Base-by-base conservation (phyloP, 768 basidiomycete species). In the Terana coerulea region DNA sequence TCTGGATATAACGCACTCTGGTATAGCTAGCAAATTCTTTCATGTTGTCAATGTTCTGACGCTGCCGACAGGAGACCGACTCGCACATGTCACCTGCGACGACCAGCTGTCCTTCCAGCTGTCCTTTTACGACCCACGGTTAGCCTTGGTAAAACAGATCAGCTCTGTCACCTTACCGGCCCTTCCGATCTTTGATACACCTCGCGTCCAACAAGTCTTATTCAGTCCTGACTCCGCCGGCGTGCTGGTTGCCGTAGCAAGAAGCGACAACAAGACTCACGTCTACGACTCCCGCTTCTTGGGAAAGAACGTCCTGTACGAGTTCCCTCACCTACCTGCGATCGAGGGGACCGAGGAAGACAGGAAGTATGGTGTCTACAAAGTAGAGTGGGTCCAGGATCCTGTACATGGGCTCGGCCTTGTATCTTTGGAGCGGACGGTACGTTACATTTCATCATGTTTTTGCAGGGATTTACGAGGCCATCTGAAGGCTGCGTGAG, bases 401-500 rank as follows among this genome's bases (percentile, higher is more conserved):
- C 51, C 59, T 10, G 64, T 66, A 7, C 44, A 58, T 12, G 65
- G 73, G 61, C 55, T 72, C n/a, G 77, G 80, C 3, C 70, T 87
- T 17, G 62, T 83, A 84, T 78, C 9, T 84, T 80, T 3, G 84
- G 86, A 0, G 70, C 76, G 30, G 86, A 88, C 60, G 85, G 86
- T 85, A 55, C 50, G 76, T 60, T 42, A 10, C 36, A 10, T 35
- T 10, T 40, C 37, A 15, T 36, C 17, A 22, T 14, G 12, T 31
- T 33, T 35, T 4, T 22, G 21, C 28, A 36, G 40, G 41, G 14
- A 24, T 39, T 41, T 14, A 17, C n/a, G 44, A 62, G 30, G 55
- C 25, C 25, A 35, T 37, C 29, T 53, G 36, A 59, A 87, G 86
- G 86, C n/a, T 85, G 83, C 59, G 75, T 89, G 9, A 74, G 85